Conservation (phyloP, 2,329 filamentous ascomycete species). For the Alternaria longipes region DNA sequence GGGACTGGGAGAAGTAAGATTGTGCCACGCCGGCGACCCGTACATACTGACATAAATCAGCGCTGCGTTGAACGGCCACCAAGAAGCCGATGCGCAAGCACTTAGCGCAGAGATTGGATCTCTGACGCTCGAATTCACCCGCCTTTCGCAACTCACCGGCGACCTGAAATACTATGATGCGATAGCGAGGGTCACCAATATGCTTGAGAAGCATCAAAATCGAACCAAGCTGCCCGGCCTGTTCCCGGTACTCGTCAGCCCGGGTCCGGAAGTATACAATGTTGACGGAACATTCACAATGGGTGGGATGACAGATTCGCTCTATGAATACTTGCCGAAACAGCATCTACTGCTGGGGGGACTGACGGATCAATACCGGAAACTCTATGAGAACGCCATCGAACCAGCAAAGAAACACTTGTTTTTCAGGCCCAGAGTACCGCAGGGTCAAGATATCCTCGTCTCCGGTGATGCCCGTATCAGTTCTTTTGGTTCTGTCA, state of each 20-base stretch:
- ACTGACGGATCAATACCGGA: conserved; percentile 73
- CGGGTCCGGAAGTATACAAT: conserved; percentile 40
- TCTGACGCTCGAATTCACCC: conserved; percentile 52
- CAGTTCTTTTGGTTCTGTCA: conserved; percentile 56
- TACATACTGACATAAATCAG: conserved; percentile 31
- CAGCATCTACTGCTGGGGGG: conserved; percentile 81
- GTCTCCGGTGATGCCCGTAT: conserved; percentile 68
- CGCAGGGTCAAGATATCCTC: conserved; percentile 73
- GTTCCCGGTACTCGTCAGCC: conserved; percentile 49
- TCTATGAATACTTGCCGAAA: conserved; percentile 68
- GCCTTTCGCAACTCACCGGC: conserved; percentile 50
- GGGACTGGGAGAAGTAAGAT: conserved; percentile 50
- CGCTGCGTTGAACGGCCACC: conserved; percentile 39
- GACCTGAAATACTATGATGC: conserved; percentile 53
- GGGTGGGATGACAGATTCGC: conserved; percentile 64
- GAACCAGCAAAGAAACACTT: conserved; percentile 76
- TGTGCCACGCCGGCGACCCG: not conserved
- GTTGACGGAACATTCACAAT: conserved; percentile 57
- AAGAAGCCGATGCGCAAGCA: conserved; percentile 41
- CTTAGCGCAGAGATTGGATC: conserved; percentile 52
- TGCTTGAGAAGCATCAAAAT: conserved; percentile 48
- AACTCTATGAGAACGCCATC: conserved; percentile 74
- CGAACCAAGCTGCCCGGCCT: conserved; percentile 48
- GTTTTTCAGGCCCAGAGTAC: conserved; percentile 79
- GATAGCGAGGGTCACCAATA: conserved; percentile 47